Conservation (phyloP, 768 basidiomycete genomes). For the Butyriboletus loyo region DNA sequence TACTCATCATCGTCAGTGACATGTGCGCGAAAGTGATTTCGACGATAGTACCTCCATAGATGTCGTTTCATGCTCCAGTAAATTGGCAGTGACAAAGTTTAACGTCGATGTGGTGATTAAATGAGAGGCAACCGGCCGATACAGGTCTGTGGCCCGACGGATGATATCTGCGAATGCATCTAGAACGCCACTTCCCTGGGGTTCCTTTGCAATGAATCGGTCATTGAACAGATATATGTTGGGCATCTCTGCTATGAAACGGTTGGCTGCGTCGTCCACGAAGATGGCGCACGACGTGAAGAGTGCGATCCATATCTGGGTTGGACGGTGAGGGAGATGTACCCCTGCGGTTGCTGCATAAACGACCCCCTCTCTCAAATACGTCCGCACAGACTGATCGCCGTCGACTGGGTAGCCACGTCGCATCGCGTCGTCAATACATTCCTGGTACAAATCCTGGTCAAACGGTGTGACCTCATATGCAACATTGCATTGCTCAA, state of each 20-base stretch:
- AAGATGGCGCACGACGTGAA: constrained; percentile 39
- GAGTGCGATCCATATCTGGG: constrained; percentile 34
- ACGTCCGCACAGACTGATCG: constrained; percentile 23
- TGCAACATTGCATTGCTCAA: constrained; percentile 13
- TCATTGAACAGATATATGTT: constrained; percentile 34
- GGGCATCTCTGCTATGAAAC: constrained; percentile 19
- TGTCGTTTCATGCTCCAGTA: constrained; percentile 32
- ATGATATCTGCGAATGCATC: constrained; percentile 35
- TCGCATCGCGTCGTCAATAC: constrained; percentile 18
- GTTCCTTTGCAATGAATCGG: constrained; percentile 25
- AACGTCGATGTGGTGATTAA: constrained; percentile 36
- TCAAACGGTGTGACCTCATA: constrained; percentile 15
- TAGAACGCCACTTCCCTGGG: constrained; percentile 31
- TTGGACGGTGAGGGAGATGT: constrained; percentile 25
- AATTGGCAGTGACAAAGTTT: constrained; percentile 33
- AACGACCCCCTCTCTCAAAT: constrained; percentile 31
- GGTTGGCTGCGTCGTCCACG: constrained; percentile 35
- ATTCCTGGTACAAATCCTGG: constrained; percentile 17
- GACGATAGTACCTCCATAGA: constrained; percentile 23
- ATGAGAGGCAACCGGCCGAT: constrained; percentile 28
- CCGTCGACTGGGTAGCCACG: constrained; percentile 29
- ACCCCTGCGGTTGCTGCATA: constrained; percentile 26
- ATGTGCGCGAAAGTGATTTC: not conserved
- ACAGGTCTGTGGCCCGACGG: constrained; percentile 28
- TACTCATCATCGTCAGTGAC: not conserved